Base-by-base conservation (phyloP, 768 basidiomycete genomes). In the Lactarius sp. region DNA sequence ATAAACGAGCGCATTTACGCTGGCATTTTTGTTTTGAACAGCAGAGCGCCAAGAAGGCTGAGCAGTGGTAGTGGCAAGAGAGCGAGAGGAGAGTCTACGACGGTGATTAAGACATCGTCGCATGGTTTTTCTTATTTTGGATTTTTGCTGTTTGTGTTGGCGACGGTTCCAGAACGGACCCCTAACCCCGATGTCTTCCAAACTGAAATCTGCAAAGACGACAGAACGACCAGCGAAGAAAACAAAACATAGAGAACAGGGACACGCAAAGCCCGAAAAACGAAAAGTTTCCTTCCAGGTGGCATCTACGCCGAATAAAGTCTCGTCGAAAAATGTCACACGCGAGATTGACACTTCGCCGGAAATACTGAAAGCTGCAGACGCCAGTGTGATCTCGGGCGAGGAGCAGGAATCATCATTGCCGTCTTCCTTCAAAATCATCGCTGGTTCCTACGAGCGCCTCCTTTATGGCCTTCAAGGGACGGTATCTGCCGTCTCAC, bases 401-500 rank as follows among this genome's bases (percentile, higher is more conserved):
- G 54, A 31, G 51, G 31, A 39, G 37, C 13, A 51, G 27, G 42
- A 34, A 4, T 50, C 69, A 0, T 27, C 70, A 1, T 75, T 83
- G 12, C 84, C 88, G 0, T 73, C 76, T 0, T 83, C 85, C 2
- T 98, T 97, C 80, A 88, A 92, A 74, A 75, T 98, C 66, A 79
- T 98, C 31, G 91, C 88, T 1, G 97, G 97, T 0, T 92, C 95
- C 18, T 99, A 98, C 74, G 97, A 99, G 78, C 97, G 95, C 71
- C 79, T 98, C 16, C 81, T 99, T 18, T 98, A 97, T 69, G 95
- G 95, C 13, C 78, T 97, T 18, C 82, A 92, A 62, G 92, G 88
- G 41, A 78, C 83, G 0, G 76, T 83, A 51, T 70, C 75, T 55
- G 77, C 73, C 64, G 69, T 77, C 20, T 68, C 72, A 51, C 52